Base-by-base conservation (phyloP, 1,139 yeast genomes). In the Kluyveromyces sp. region DNA sequence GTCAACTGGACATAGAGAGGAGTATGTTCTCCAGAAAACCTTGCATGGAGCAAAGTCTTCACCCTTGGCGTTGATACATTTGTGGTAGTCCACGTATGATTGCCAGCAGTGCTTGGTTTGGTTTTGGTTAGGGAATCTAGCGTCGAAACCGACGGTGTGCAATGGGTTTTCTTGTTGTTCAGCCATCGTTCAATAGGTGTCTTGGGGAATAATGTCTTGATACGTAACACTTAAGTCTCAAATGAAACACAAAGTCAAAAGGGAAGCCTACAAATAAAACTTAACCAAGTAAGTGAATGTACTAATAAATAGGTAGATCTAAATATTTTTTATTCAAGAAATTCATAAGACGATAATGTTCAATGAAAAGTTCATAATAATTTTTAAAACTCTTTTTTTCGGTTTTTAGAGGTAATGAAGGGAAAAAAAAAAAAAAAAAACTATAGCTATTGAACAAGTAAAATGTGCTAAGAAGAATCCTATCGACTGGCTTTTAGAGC, bases 61-160 rank as follows among this genome's bases (percentile, higher is more conserved):
- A 66, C 98, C 98, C 76, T 90, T 90, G 59, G 90, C 89, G 65
- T 82, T 84, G 68, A 92, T 80, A 76, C 98, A 92, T 73, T 89
- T 90, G 83, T 86, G 92, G 82, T 90, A 92, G 73, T 92, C 98
- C 64, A 92, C 88, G 75, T 90, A 92, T 58, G 94, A 78, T 75
- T 90, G 97, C 81, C 94, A 94, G 78, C 98, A 90, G 78, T 90
- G 96, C 75, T 85, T 89, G 64, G 96, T 85, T 73, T 90, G 98
- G 81, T 90, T 92, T 71, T 81, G 90, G 77, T 87, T 81, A 60
- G 98, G 97, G 82, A 87, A 88, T 72, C 96, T 83, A 63, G 95
- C 84, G 72, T 86, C 92, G 73, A 83, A 85, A 66, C 86, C 92
- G 55, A 88, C 92, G 53, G 95, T 85, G 59, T 81, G 86, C 67